These are phyloP conservation scores for Micromonas commoda DNA, from an alignment of 139 green algal genomes.

Conservation along the genomic window DNA sequence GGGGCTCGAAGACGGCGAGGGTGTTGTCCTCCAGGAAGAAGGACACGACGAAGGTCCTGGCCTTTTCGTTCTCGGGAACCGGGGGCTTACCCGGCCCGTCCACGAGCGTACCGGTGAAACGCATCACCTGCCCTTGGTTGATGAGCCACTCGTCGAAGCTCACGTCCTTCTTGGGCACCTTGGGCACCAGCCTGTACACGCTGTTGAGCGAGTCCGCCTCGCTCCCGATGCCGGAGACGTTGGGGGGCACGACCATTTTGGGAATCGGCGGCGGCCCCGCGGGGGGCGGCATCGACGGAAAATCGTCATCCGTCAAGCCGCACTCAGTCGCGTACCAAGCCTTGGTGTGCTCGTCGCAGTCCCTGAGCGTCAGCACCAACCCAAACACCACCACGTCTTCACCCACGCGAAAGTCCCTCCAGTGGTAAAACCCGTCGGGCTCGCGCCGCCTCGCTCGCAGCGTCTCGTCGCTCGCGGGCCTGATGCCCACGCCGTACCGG, in stretches of 20 bases:
- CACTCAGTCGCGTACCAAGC: background rate
- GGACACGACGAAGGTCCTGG: slow-evolving; percentile 69
- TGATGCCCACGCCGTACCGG: background rate
- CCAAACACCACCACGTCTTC: background rate
- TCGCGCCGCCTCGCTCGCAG: background rate
- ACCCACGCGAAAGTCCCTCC: background rate
- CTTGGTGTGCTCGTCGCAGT: slow-evolving; percentile 10
- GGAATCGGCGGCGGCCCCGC: background rate
- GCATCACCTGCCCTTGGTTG: slow-evolving; percentile 22
- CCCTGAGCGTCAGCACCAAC: background rate
- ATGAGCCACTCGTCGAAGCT: slow-evolving; percentile 14
- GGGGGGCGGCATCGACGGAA: background rate
- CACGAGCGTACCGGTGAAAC: slow-evolving; percentile 9
- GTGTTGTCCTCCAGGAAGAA: slow-evolving; percentile 85
- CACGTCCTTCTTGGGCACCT: slow-evolving; percentile 28
- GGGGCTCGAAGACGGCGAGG: slow-evolving; percentile 76
- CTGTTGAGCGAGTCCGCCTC: slow-evolving; percentile 29
- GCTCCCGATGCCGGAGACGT: slow-evolving; percentile 38
- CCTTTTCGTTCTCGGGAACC: slow-evolving; percentile 15
- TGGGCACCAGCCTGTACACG: slow-evolving; percentile 30
- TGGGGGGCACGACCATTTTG: slow-evolving; percentile 20
- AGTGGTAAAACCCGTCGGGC: background rate
- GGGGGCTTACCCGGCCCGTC: background rate
- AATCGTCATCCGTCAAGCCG: background rate
- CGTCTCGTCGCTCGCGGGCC: background rate